Evolutionary conservation across 2,329 filamentous ascomycete genomes (phyloP).

Genomic region (Furcasterigmium sp.): DNA sequence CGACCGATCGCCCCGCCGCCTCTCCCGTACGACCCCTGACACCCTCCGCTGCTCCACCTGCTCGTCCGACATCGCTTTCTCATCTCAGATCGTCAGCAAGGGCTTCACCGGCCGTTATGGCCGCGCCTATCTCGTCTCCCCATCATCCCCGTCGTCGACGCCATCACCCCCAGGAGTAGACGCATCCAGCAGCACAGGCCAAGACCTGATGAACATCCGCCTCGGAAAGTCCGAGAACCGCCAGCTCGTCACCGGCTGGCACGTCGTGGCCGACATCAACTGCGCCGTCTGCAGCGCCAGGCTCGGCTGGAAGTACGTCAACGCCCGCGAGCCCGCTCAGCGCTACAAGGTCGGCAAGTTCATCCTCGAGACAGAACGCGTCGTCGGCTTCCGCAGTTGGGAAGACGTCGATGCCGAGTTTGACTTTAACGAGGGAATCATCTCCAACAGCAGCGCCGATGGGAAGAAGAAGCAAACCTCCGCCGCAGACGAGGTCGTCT

Average conservation of each 20-base stretch:
- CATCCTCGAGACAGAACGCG: slow-evolving; percentile 57
- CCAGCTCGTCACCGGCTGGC: slow-evolving; percentile 56
- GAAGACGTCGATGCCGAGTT: slow-evolving; percentile 32
- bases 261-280: slow-evolving; percentile 59
- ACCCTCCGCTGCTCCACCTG: slow-evolving; percentile 56
- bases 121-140: slow-evolving; percentile 53
- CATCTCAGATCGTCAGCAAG: slow-evolving; percentile 58
- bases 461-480: slow-evolving; percentile 3
- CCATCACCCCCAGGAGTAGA: slow-evolving; percentile 7
- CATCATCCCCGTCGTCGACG: not conserved
- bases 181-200: slow-evolving; percentile 14
- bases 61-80: slow-evolving; percentile 55
- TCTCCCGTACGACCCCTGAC: slow-evolving; percentile 42
- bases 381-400: slow-evolving; percentile 49
- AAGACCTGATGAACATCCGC: slow-evolving; percentile 47
- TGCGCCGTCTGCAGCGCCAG: slow-evolving; percentile 51
- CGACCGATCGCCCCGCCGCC: slow-evolving; percentile 13
- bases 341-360: slow-evolving; percentile 66
- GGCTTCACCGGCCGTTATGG: slow-evolving; percentile 63
- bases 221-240: slow-evolving; percentile 50
- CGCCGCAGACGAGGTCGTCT: slow-evolving; percentile 34
- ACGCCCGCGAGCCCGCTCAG: slow-evolving; percentile 53
- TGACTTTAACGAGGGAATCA: slow-evolving; percentile 4
- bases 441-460: not conserved
- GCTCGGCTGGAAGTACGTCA: slow-evolving; percentile 65